Conservation (phyloP, 2,329 filamentous ascomycete species). For the Neocatenulostroma microsporum region DNA sequence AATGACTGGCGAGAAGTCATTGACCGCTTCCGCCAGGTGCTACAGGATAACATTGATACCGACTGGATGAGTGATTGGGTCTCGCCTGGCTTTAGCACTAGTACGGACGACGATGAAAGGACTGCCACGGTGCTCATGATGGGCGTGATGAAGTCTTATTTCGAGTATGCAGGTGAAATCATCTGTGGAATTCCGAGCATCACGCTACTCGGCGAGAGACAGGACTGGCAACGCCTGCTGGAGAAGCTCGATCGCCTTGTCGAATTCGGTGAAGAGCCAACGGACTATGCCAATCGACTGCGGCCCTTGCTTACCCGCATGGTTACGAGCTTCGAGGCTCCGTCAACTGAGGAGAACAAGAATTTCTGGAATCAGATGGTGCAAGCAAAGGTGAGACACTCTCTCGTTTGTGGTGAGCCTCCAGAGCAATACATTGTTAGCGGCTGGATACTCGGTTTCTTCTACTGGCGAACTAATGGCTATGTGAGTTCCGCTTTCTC, state of each 20-base stretch:
- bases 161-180: background rate
- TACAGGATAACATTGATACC: background rate
- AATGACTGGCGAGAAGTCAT: too few relatives aligned
- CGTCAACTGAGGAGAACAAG: too few relatives aligned
- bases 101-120: background rate
- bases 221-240: slow-evolving; percentile 1
- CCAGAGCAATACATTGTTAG: too few relatives aligned
- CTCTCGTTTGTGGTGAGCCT: too few relatives aligned
- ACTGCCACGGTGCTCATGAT: background rate
- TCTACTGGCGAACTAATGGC: background rate
- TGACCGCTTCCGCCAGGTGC: too few relatives aligned
- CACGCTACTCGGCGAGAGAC: background rate
- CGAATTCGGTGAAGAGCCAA: background rate
- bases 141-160: background rate
- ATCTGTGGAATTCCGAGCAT: slow-evolving; percentile 2
- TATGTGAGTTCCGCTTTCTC: background rate
- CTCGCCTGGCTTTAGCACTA: slow-evolving; percentile 1
- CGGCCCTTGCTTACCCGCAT: too few relatives aligned
- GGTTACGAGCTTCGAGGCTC: too few relatives aligned
- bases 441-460: too few relatives aligned
- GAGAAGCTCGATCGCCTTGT: background rate
- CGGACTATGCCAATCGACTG: too few relatives aligned
- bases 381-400: too few relatives aligned
- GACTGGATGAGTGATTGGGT: background rate
- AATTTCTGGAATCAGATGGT: too few relatives aligned